Base-by-base conservation (phyloP, 1,284 basidiomycete species). In the Tilletia horrida region DNA sequence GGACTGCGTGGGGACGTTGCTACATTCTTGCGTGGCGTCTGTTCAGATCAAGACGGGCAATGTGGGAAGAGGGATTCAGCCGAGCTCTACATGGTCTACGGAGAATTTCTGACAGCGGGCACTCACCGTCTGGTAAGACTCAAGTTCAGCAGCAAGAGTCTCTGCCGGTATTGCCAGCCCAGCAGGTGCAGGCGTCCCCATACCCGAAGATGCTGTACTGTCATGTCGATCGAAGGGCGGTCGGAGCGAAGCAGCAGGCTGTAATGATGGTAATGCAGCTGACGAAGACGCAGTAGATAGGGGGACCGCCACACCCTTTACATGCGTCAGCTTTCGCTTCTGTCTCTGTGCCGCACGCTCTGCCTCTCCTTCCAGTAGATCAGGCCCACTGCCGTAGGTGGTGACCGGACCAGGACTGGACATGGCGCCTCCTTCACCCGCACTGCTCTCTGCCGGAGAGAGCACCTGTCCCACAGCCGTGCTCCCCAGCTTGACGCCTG, bases 381-480 rank as follows among this genome's bases (percentile, higher is more conserved):
- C 14, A 25, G 55, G 31, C 9, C 31, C 27, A 29, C 16, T 18
- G 13, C 55, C 55, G n/a, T 31, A 59, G 4, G 21, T 21, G 13
- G 23, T 27, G 11, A 27, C n/a, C 21, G 50, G 21, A 21, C 55
- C 55, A 29, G 55, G 55, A 59, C 31, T 59, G 11, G 50, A 52
- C 2, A 52, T 31, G 27, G 27, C 55, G 25, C 27, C 55, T 21
- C 21, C 27, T 21, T 59, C 55, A 27, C 55, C 55, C 4, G 55
- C 55, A 35, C 55, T 59, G 29, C 55, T 59, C 55, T 59, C 55
- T 13, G 13, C 55, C n/a, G 55, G 55, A 16, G 55, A 59, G 25
- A 59, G 29, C 55, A 59, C 50, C 29, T 59, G 55, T 13, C 55
- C 27, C 29, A 59, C 55, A 31, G 55, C 55, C 29, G 27, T 59